These are phyloP conservation scores for Arabidopsis thaliana DNA, from an alignment of 345 rosid species.

Conservation along the genomic window TAIR10.1 NC_003076.8:10862501-10863000, in stretches of 20 bases:
- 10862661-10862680: neutral
- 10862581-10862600: conserved; percentile 94
- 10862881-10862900: conserved; percentile 97
- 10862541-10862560: conserved; percentile 78
- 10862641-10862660: conserved; percentile 9
- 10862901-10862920: conserved; percentile 99
- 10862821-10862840: conserved; percentile 86
- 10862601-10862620: conserved; percentile 95
- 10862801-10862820: conserved; percentile 95
- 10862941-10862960: neutral
- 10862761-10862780: conserved; percentile 94
- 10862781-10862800: conserved; percentile 99
- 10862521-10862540: conserved; percentile 99
- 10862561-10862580: conserved; percentile 82
- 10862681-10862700: neutral
- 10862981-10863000: neutral
- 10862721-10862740: conserved; percentile 94
- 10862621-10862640: conserved; percentile 69
- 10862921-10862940: conserved; percentile 60
- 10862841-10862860: conserved; percentile 98
- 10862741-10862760: conserved; percentile 99
- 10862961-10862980: neutral
- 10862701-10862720: conserved; percentile 49
- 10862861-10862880: conserved; percentile 99
- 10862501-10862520: conserved; percentile 95